Evolutionary conservation across 2,329 filamentous ascomycete genomes (phyloP).

Genomic region (Alternaria ventricosa): DNA sequence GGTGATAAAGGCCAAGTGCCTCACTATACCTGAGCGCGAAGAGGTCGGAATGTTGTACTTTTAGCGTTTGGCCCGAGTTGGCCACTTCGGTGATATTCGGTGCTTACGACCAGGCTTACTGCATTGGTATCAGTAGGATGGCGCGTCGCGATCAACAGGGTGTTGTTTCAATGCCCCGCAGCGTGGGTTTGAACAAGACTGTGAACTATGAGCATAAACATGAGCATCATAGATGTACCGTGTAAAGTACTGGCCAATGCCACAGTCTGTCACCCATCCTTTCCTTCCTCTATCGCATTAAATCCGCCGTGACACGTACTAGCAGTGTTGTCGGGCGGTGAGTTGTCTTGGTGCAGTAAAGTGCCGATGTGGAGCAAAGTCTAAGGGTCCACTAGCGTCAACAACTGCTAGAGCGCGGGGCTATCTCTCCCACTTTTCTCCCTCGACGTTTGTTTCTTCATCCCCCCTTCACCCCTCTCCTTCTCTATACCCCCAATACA

Average conservation of each 20-base stretch:
- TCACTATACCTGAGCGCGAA: conserved; percentile 28
- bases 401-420: conserved; percentile 16
- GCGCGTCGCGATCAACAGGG: conserved; percentile 10
- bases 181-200: background rate
- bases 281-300: background rate
- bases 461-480: conserved; percentile 19
- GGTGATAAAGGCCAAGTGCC: conserved; percentile 34
- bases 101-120: conserved; percentile 3
- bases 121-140: background rate
- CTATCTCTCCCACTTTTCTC: conserved; percentile 20
- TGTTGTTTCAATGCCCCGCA: conserved; percentile 10
- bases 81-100: conserved; percentile 6
- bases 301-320: background rate
- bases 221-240: background rate
- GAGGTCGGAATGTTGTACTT: conserved; percentile 8
- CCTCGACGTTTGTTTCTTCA: conserved; percentile 8
- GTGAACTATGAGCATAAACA: background rate
- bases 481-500: conserved; percentile 14
- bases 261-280: background rate
- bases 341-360: conserved; percentile 7
- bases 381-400: conserved; percentile 17
- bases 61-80: conserved; percentile 3
- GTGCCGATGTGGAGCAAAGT: conserved; percentile 11
- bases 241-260: background rate
- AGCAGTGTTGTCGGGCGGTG: background rate